Evolutionary conservation across 352 stramenopile genomes (phyloP).

Genomic region (Phytopythium ostracodes): DNA sequence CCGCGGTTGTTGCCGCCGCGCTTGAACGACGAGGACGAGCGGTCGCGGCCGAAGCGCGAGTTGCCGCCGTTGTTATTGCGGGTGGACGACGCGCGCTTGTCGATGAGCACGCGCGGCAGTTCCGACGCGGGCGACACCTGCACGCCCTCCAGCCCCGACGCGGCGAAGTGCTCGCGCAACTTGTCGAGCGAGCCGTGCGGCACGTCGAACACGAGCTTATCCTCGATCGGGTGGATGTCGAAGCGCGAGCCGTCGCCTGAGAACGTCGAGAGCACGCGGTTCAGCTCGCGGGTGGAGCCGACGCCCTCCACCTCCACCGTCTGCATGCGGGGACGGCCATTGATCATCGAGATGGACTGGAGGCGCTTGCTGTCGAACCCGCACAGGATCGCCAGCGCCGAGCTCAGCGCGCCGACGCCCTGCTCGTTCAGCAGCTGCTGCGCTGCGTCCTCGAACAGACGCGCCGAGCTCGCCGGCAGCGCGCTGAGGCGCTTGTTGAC

Average conservation of each 20-base stretch:
- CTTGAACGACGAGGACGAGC: slow-evolving; percentile 6
- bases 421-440: slow-evolving; percentile 52
- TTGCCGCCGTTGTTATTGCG: slow-evolving; percentile 24
- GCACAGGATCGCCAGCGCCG: slow-evolving; percentile 66
- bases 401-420: slow-evolving; percentile 48
- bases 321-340: slow-evolving; percentile 53
- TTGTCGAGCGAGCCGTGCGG: slow-evolving; percentile 40
- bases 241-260: slow-evolving; percentile 29
- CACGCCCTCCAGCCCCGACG: slow-evolving; percentile 23
- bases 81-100: slow-evolving; percentile 12
- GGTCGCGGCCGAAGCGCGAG: slow-evolving; percentile 19
- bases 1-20: slow-evolving; percentile 21
- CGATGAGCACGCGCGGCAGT: slow-evolving; percentile 53
- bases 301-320: slow-evolving; percentile 62
- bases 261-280: slow-evolving; percentile 36
- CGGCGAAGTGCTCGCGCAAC: slow-evolving; percentile 38
- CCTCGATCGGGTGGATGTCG: slow-evolving; percentile 57
- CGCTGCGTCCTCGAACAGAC: slow-evolving; percentile 58
- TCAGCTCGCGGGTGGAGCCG: slow-evolving; percentile 40
- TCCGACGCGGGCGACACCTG: slow-evolving; percentile 43
- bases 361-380: slow-evolving; percentile 73
- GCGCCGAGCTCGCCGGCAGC: slow-evolving; percentile 36
- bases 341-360: slow-evolving; percentile 72
- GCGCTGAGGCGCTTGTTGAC: slow-evolving; percentile 46
- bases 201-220: slow-evolving; percentile 71